Evolutionary conservation across 805 yeast species (phyloP).

Genomic region (Wickerhamiella qilinensis): DNA sequence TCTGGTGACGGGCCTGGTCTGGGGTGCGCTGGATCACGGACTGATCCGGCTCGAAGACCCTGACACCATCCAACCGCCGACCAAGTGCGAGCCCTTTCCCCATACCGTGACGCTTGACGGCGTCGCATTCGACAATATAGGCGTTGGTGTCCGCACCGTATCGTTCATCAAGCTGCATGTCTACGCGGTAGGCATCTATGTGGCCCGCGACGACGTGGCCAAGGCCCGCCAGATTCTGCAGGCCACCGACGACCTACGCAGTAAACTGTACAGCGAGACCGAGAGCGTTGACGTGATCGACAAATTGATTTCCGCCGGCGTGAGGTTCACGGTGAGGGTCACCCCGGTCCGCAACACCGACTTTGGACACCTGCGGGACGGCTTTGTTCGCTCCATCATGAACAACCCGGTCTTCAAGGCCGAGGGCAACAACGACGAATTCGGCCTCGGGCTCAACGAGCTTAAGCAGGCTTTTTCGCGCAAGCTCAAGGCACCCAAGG

Average conservation of each 20-base stretch:
- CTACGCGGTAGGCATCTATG: constrained; percentile 72
- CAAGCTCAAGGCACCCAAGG: constrained; percentile 60
- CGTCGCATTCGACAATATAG: constrained; percentile 41
- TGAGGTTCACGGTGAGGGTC: constrained; percentile 55
- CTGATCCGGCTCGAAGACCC: constrained; percentile 3
- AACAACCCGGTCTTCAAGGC: constrained; percentile 46
- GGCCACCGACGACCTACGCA: constrained; percentile 5
- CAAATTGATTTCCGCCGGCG: constrained; percentile 39
- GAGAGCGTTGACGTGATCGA: constrained; percentile 38
- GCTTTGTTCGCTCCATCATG: constrained; percentile 64
- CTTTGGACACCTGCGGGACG: constrained; percentile 77
- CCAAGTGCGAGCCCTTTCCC: constrained; percentile 22
- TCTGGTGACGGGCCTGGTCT: constrained; percentile 5
- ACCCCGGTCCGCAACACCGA: constrained; percentile 86
- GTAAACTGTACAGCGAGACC: constrained; percentile 25
- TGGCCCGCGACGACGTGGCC: constrained; percentile 39
- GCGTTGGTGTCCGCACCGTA: constrained; percentile 69
- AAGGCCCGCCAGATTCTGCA: constrained; percentile 13
- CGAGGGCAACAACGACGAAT: constrained; percentile 25
- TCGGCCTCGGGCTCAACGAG: constrained; percentile 52
- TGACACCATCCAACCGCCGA: constrained; percentile 19
- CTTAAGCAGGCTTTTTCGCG: constrained; percentile 44
- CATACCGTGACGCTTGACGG: constrained; percentile 15
- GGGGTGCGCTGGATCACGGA: constrained; percentile 4
- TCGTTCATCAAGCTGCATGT: constrained; percentile 73